phyloP scores from a whole-genome alignment of 345 rosid species.

The Aquilaria sinensis region DNA sequence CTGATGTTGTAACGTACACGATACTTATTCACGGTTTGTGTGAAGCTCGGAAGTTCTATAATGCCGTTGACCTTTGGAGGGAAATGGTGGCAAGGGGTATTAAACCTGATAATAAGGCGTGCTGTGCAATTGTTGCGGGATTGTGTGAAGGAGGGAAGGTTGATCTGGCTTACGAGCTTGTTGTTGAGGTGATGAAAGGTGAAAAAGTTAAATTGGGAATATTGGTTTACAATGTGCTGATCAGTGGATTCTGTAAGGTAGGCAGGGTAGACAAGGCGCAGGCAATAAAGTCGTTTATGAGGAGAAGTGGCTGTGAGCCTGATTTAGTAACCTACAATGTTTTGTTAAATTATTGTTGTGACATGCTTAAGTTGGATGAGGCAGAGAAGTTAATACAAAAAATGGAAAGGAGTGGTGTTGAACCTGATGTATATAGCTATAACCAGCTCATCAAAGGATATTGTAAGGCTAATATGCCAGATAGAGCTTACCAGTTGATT shows the following conservation, averaged over 20 bases:
- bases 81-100: slow-evolving; percentile 59
- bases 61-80: slow-evolving; percentile 55
- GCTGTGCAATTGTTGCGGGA: slow-evolving; percentile 59
- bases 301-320: slow-evolving; percentile 51
- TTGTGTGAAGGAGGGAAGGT: slow-evolving; percentile 68
- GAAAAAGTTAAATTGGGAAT: slow-evolving; percentile 45
- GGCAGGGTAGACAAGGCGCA: slow-evolving; percentile 76
- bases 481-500: slow-evolving; percentile 55
- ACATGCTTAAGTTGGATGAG: slow-evolving; percentile 52
- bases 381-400: slow-evolving; percentile 50
- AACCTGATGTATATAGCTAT: slow-evolving; percentile 78
- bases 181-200: slow-evolving; percentile 55
- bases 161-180: slow-evolving; percentile 84
- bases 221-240: slow-evolving; percentile 66
- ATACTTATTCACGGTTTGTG: slow-evolving; percentile 66
- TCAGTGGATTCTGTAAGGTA: slow-evolving; percentile 70
- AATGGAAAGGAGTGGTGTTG: slow-evolving; percentile 69
- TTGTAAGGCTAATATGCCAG: slow-evolving; percentile 49
- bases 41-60: slow-evolving; percentile 45
- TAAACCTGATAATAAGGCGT: slow-evolving; percentile 53
- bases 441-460: slow-evolving; percentile 76
- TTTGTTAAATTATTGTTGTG: slow-evolving; percentile 66
- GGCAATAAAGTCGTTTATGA: slow-evolving; percentile 69
- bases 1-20: slow-evolving; percentile 84
- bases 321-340: slow-evolving; percentile 84